Evolutionary conservation across 768 basidiomycete species (phyloP).

Genomic region (Amanita brunnescens): DNA sequence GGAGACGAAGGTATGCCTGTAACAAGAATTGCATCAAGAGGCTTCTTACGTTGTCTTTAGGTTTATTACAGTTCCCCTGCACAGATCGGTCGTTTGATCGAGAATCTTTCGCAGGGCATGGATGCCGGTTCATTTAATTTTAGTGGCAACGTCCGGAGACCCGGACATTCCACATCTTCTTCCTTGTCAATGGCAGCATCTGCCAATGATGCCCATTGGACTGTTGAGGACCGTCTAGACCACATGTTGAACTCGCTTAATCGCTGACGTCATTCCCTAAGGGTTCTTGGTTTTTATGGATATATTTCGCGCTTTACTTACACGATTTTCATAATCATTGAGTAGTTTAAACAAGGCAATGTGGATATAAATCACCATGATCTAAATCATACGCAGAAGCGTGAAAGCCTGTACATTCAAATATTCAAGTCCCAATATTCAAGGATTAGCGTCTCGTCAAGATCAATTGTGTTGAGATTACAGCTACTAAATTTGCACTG

Average conservation of each 20-base stretch:
- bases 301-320: conserved; percentile 1
- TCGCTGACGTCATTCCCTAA: conserved; percentile 36
- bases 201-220: conserved; percentile 54
- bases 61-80: conserved; percentile 69
- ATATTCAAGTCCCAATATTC: no score
- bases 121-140: conserved; percentile 81
- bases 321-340: not conserved
- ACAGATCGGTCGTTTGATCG: conserved; percentile 78
- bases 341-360: not conserved
- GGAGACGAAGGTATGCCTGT: conserved; percentile 67
- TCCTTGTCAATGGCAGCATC: conserved; percentile 40
- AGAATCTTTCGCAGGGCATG: conserved; percentile 71
- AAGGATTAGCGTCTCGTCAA: no score
- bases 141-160: conserved; percentile 22
- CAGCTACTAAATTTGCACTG: no score
- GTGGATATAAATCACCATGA: not conserved
- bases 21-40: conserved; percentile 2
- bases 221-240: conserved; percentile 69
- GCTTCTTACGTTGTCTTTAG: conserved; percentile 30
- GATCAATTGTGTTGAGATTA: no score
- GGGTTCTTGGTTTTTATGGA: not conserved
- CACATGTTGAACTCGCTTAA: conserved; percentile 52
- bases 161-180: conserved; percentile 49
- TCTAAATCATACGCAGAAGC: no score
- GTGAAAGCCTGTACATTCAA: no score